Evolutionary conservation across 176 grass and related monocot species (phyloP).

Genomic region (Pontederia crassipes): DNA sequence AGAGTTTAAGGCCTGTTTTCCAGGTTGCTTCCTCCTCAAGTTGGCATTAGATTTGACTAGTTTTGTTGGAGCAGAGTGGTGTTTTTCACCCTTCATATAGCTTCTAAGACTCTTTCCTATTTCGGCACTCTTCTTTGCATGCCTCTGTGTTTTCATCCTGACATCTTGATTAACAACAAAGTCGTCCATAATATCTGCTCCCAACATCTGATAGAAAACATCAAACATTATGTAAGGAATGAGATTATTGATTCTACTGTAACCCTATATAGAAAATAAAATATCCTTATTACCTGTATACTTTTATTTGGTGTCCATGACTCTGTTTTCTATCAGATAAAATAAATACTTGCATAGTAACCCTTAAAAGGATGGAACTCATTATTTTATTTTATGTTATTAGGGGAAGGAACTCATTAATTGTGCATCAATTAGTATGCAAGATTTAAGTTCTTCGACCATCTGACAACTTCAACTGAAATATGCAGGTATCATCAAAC

Average conservation of each 20-base stretch:
- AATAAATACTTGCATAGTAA: too few relatives aligned
- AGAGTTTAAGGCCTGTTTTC: conserved; percentile 22
- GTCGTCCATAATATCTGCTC: conserved; percentile 32
- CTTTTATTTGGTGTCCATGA: too few relatives aligned
- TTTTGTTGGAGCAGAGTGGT: conserved; percentile 31
- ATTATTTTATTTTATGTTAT: too few relatives aligned
- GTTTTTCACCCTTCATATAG: not conserved
- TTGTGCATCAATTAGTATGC: too few relatives aligned
- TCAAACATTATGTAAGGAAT: not conserved
- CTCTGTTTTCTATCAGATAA: too few relatives aligned
- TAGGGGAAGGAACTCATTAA: too few relatives aligned
- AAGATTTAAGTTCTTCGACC: too few relatives aligned
- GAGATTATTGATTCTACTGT: not conserved
- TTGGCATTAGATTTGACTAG: conserved; percentile 23
- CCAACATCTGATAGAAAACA: conserved; percentile 40
- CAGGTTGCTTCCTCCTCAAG: conserved; percentile 26
- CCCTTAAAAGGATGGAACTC: too few relatives aligned
- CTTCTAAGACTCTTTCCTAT: not conserved
- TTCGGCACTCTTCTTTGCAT: conserved; percentile 6
- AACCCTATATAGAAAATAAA: too few relatives aligned
- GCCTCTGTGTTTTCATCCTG: conserved; percentile 22
- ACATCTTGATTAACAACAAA: conserved; percentile 35
- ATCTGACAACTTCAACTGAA: too few relatives aligned
- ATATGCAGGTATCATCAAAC: too few relatives aligned
- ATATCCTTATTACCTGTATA: too few relatives aligned